These are phyloP conservation scores for Aechmea fasciata DNA, from an alignment of 176 grass and related monocot genomes.

Conservation along the genomic window DNA sequence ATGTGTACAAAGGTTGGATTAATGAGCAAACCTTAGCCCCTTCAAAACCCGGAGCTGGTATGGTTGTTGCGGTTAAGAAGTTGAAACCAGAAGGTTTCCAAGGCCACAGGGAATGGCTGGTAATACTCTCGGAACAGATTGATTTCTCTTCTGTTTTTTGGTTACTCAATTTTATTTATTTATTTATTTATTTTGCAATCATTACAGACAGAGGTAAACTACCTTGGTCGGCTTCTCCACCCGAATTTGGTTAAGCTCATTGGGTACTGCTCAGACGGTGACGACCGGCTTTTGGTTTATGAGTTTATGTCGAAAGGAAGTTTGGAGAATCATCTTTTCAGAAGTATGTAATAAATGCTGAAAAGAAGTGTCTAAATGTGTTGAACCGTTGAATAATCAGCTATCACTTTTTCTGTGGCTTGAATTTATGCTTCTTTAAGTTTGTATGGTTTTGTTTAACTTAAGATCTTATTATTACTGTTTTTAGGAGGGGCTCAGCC, in stretches of 20 bases:
- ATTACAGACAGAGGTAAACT: conserved; percentile 82
- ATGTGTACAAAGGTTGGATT: conserved; percentile 92
- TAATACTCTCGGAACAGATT: conserved; percentile 20
- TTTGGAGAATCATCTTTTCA: conserved; percentile 93
- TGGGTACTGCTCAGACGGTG: conserved; percentile 77
- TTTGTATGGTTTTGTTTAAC: neutral
- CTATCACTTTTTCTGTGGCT: neutral
- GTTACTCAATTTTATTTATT: conserved; percentile 7
- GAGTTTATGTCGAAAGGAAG: conserved; percentile 88
- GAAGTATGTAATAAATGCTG: conserved; percentile 40
- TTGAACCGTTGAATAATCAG: neutral
- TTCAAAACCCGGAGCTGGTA: conserved; percentile 51
- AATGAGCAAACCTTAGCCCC: conserved; percentile 61
- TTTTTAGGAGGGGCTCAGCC: conserved; percentile 70
- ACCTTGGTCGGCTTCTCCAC: conserved; percentile 87
- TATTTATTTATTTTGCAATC: conserved; percentile 15
- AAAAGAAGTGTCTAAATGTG: neutral
- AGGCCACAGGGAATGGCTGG: conserved; percentile 98
- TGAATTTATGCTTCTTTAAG: neutral
- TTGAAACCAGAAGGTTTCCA: conserved; percentile 91
- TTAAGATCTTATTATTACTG: neutral
- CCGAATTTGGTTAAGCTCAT: conserved; percentile 86
- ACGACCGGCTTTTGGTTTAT: conserved; percentile 80
- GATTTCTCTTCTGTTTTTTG: conserved; percentile 16
- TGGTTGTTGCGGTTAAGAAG: conserved; percentile 91